Evolutionary conservation across 176 grass and related monocot species (phyloP), one percentile per base, ranked within the genome.

Genomic region (Panicum miliaceum): DNA sequence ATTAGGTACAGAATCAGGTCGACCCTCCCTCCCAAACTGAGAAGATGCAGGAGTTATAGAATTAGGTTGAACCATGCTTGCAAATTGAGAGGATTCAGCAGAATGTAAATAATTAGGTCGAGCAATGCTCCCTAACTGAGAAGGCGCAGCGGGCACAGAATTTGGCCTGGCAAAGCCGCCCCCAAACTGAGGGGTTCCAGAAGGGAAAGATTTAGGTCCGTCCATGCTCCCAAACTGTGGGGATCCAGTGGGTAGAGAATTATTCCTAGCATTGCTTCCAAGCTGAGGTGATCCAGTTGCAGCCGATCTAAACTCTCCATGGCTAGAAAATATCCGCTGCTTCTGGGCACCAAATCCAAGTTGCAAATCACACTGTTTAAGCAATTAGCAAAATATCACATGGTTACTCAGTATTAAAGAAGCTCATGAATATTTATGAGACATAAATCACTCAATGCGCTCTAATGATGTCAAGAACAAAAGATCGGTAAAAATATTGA

Each of bases 361-460:
- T 78, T 86, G 79, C 81, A 88, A 82, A 81, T 86, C 88, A 89
- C 83, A 90, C 88, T 95, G 93, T 80, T 86, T 46, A 25, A 37
- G 65, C 68, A n/a, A 18, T 38, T 56, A 48, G 34, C 63, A 70
- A 82, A 68, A 50, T 83, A 75, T 34, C 68, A 83, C 78, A 51
- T 66, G 52, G 23, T 65, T 43, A 45, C 41, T 63, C 64, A 80
- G 61, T 19, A 68, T 73, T 64, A 60, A 69, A 27, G 20, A 8
- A 34, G 34, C 40, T 52, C 62, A 82, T 50, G 11, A 40, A 57
- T 67, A 40, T 19, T 69, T 4, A 46, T 3, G 4, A 77, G 16
- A 48, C 20, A 32, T 42, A 47, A 47, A 64, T 29, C 4, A 2
- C 12, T 65, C 45, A 12, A 29, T 20, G 36, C 65, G 43, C 36